Evolutionary conservation across 2,329 filamentous ascomycete species (phyloP), one percentile per base, ranked within the genome.

Genomic region (Pseudomassariella vexata): DNA sequence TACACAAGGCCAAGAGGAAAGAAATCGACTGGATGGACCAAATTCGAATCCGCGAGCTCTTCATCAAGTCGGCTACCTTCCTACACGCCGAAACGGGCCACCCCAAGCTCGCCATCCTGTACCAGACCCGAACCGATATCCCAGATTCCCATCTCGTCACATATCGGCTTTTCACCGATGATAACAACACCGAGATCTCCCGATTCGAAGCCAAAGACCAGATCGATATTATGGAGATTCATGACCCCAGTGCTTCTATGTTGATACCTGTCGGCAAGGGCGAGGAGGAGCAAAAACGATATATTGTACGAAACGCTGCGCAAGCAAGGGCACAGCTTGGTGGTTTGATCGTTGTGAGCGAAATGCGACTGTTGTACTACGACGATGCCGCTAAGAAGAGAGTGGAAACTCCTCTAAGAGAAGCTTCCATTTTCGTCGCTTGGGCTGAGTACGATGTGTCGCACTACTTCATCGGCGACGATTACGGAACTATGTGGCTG

Each of bases 381-480:
- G 85, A 95, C 48, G 85, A 87, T 38, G 70, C 83, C 20, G 85
- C 70, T 2, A 80, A 82, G 40, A 73, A 78, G 20, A 71, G 70
- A 9, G 71, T 87, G 9, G 75, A 79, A 12, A 70, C 79, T 7
- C 63, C 70, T 0, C 60, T 95, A 3, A 67, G 76, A 1, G 79
- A 90, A 35, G 76, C 88, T 1, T 87, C 83, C 3, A 81, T 95
- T 21, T 96, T 94, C 46, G 82, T 92, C n/a, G 79, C 87, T 3
- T 98, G 90, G 89, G 84, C 85, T 40, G 77, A 82, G 47, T 79
- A 92, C 31, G 85, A 96, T 48, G 76, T 79, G 16, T 80, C 82
- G 23, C 74, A 82, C 48, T 96, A 88, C 63, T 68, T 95, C n/a
- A 63, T 98, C 3, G 88, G 84, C 2, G 92, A 98, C 53, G 88